phyloP scores from a whole-genome alignment of 2,329 filamentous ascomycete species.

The Dactylellina haptotyla region DNA sequence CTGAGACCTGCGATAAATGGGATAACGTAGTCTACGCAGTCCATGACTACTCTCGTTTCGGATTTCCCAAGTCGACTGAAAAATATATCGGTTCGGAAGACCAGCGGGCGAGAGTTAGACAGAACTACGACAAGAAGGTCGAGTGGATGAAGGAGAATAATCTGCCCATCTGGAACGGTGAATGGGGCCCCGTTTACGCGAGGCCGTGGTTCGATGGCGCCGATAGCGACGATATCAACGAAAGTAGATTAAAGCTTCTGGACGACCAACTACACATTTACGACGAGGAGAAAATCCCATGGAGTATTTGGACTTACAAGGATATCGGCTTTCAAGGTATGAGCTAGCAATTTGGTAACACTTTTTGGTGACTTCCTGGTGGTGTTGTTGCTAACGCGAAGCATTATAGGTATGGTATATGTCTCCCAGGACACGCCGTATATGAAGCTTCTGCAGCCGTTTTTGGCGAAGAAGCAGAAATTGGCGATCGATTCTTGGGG shows the following conservation, averaged over 20 bases:
- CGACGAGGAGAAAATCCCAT: conserved; percentile 66
- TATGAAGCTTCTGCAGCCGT: conserved; percentile 66
- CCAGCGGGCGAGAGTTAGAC: conserved; percentile 63
- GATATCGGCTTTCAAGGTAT: conserved; percentile 68
- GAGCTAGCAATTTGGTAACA: too few relatives aligned
- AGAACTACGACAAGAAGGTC: conserved; percentile 63
- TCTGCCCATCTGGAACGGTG: conserved; percentile 66
- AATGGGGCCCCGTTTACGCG: conserved; percentile 68
- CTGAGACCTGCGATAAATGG: conserved; percentile 56
- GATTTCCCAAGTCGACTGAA: conserved; percentile 64
- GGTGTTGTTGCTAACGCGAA: not conserved
- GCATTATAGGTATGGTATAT: conserved; percentile 64
- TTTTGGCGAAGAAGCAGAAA: conserved; percentile 68
- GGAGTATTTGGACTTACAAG: conserved; percentile 72
- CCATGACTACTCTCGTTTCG: conserved; percentile 68
- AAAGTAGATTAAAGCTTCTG: conserved; percentile 64
- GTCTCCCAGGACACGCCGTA: conserved; percentile 64
- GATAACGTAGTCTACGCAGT: conserved; percentile 66
- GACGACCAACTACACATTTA: conserved; percentile 67
- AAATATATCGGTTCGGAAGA: conserved; percentile 63
- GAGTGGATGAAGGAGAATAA: conserved; percentile 63
- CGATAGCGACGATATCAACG: conserved; percentile 62
- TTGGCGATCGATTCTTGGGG: conserved; percentile 70
- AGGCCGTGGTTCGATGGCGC: conserved; percentile 61
- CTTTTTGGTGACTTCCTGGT: too few relatives aligned